phyloP scores from a whole-genome alignment of 2,329 filamentous ascomycete genomes.

The Pseudopyricularia cyperi region DNA sequence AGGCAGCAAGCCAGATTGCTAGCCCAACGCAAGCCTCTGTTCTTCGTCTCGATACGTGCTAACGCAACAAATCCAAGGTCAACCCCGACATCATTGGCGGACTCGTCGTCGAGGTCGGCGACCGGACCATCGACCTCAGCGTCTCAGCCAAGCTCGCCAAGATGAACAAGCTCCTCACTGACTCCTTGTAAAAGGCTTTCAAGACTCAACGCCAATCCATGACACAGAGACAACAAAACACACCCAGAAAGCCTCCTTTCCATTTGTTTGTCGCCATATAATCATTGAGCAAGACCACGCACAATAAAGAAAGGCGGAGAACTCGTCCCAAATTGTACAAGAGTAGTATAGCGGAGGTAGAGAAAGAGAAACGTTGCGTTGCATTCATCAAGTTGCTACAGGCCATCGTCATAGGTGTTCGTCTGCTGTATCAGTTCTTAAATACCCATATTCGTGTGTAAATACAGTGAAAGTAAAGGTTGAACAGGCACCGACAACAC shows the following conservation, averaged over 20 bases:
- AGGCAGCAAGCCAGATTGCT: background rate
- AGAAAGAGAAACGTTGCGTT: background rate
- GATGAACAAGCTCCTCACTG: slow-evolving; percentile 98
- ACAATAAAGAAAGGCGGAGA: background rate
- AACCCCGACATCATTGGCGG: slow-evolving; percentile 92
- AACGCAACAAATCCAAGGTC: slow-evolving; percentile 40
- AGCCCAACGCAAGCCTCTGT: slow-evolving; percentile 6
- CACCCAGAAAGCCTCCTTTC: background rate
- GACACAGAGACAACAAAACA: background rate
- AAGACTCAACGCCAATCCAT: slow-evolving; percentile 4
- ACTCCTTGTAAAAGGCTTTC: slow-evolving; percentile 67
- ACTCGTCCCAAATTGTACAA: background rate
- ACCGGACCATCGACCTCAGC: slow-evolving; percentile 95
- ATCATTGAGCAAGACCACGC: background rate
- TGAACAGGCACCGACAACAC: no score
- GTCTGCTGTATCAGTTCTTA: background rate
- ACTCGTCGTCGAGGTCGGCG: slow-evolving; percentile 88
- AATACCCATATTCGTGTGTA: background rate
- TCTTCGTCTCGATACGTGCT: background rate
- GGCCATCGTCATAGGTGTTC: background rate
- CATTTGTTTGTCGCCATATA: background rate
- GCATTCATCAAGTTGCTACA: background rate
- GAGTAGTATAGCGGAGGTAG: background rate
- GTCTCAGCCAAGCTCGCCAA: slow-evolving; percentile 89
- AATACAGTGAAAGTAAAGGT: background rate